phyloP scores from a whole-genome alignment of 2,329 filamentous ascomycete species.

The Chaetothyriales sp. region DNA sequence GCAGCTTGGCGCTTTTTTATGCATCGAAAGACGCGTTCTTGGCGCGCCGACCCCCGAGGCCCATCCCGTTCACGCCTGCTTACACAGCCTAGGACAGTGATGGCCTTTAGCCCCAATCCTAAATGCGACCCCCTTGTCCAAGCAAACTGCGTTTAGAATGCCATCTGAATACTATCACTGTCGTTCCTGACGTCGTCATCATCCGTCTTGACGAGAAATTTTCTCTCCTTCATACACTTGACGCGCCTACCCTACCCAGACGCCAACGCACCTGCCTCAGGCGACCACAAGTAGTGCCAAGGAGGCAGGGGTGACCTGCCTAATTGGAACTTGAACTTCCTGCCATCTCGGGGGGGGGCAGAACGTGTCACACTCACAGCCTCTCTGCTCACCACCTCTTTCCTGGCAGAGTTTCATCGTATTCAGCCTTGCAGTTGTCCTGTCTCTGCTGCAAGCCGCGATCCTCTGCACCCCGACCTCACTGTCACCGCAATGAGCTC shows the following conservation, averaged over 20 bases:
- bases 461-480: background rate
- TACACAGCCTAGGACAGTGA: background rate
- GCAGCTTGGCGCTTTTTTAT: conserved; percentile 16
- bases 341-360: background rate
- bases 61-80: background rate
- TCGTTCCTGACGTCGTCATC: background rate
- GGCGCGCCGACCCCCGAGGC: background rate
- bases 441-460: too few species aligned
- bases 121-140: background rate
- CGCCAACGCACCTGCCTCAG: background rate
- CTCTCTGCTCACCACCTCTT: background rate
- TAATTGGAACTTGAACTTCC: background rate
- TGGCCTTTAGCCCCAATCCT: background rate
- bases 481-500: background rate
- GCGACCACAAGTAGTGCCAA: background rate
- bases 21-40: conserved; percentile 11
- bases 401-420: background rate
- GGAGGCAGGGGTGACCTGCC: background rate
- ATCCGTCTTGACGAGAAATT: background rate
- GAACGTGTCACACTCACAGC: background rate
- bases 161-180: background rate
- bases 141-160: background rate
- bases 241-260: background rate
- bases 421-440: background rate
- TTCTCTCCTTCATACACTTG: background rate